phyloP scores from a whole-genome alignment of 1,284 basidiomycete species.

The Cryptococcus floricola region DNA sequence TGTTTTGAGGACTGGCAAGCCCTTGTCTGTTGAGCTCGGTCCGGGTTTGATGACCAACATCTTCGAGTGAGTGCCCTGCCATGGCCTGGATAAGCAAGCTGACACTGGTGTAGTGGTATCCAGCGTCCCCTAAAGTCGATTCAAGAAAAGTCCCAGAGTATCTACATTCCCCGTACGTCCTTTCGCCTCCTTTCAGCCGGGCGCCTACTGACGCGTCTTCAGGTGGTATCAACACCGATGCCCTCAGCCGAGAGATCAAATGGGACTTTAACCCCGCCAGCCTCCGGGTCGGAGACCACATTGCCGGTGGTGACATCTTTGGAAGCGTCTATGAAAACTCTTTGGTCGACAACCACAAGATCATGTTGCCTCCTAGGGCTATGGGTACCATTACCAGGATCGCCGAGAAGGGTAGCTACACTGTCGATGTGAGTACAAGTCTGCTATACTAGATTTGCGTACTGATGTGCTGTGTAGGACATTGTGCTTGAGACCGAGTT shows the following conservation, averaged over 20 bases:
- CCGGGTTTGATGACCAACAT: slow-evolving; percentile 98
- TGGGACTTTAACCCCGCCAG: slow-evolving; percentile 95
- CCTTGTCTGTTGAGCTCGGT: slow-evolving; percentile 93
- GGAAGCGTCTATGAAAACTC: slow-evolving; percentile 97
- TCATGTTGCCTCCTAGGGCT: slow-evolving; percentile 90
- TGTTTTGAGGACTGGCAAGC: slow-evolving; percentile 94
- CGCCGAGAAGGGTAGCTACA: slow-evolving; percentile 91
- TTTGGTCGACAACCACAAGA: slow-evolving; percentile 91
- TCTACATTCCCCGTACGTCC: slow-evolving; percentile 87
- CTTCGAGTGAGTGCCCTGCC: slow-evolving; percentile 60
- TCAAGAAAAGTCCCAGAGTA: slow-evolving; percentile 92
- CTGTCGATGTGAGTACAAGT: slow-evolving; percentile 66
- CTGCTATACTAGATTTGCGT: neutral
- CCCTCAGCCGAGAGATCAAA: slow-evolving; percentile 78
- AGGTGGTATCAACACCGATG: slow-evolving; percentile 90
- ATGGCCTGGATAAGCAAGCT: neutral
- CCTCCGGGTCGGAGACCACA: slow-evolving; percentile 90
- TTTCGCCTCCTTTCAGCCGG: neutral
- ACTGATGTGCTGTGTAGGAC: slow-evolving; percentile 58
- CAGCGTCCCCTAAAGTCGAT: slow-evolving; percentile 88
- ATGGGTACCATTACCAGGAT: slow-evolving; percentile 92
- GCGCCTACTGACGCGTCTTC: neutral
- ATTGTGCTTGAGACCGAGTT: slow-evolving; percentile 96
- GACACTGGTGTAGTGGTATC: slow-evolving; percentile 60
- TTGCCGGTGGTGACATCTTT: slow-evolving; percentile 94